Base-by-base conservation (phyloP, 1,139 yeast genomes). In the Pichia sp. region DNA sequence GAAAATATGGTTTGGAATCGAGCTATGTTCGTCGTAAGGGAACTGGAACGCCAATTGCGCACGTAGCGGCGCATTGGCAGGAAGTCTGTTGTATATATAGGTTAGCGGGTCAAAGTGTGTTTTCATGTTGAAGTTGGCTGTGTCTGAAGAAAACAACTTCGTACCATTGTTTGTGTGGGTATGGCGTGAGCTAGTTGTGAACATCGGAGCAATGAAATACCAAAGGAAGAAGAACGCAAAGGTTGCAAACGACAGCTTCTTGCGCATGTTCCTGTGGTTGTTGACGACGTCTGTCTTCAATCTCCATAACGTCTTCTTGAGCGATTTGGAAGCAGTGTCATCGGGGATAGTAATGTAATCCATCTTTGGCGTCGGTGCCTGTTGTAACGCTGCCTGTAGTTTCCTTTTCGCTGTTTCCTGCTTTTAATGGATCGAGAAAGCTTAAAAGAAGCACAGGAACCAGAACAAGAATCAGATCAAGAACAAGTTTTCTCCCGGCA, bases 1-100 rank as follows among this genome's bases (percentile, higher is more conserved):
- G 97, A 98, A 93, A 47, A 93, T 82, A 57, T 79, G 78, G 57
- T 84, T 85, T 2, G 68, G 61, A 4, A 67, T 46, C 5, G 63
- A 60, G 52, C 74, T 71, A 19, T 70, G 59, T 1, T 82, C 75
- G 56, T 85, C 85, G 68, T 89, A 90, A 0, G 96, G 96, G 66
- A 85, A 88, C 61, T 81, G 81, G 62, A 67, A 78, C 4, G 87
- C 75, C 53, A 90, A 73, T 63, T 82, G 84, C 54, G 78, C 78
- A 54, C 87, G 74, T n/a, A 80, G 59, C 0, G 78, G 69, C 1
- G 80, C 64, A 4, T 66, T 65, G 2, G 42, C 8, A 5, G 54
- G 58, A 10, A 53, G 8, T 29, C 32, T 50, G 31, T 55, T 55
- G 19, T 49, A 45, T 36, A 30, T 26, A 1, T 19, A n/a, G 31